Evolutionary conservation across 768 basidiomycete genomes (phyloP), one percentile per base, ranked within the genome.

Genomic region (Austroboletus eburneus): DNA sequence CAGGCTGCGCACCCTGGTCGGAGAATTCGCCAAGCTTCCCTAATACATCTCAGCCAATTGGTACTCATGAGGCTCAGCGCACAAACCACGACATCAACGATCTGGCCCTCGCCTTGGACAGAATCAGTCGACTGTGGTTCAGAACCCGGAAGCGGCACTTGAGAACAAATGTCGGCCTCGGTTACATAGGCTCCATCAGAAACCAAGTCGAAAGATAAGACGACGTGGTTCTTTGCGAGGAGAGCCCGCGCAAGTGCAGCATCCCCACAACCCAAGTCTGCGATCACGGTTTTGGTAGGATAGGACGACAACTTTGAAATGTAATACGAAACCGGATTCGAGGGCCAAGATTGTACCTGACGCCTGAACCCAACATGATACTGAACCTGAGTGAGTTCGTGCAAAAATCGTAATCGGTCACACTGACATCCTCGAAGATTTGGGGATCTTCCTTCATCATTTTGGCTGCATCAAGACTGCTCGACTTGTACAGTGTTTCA

Each of bases 31-130:
- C 90, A 89, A 8, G 89, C 87, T 64, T 99, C 94, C 22, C 86
- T 76, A 22, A 98, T 76, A 57, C 91, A 91, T 37, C 75, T 76
- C n/a, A 89, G 78, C 96, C 96, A 99, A 62, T 99, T 97, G 14
- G 83, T 87, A 25, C 90, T 88, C 96, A 99, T 99, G 52, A 99
- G 73, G 59, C 94, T 97, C 54, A 99, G 75, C 20, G 94, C 90
- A 63, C 92, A 98, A 20, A 98, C 85, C 7, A 82, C 92, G 6
- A 91, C 83, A 62, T 99, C 94, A 2, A 92, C 90, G 3, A 98
- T 65, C 52, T 90, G 85, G 1, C 81, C 91, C 42, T 78, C 75
- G 23, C 78, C 81, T 29, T 71, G 65, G 5, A 68, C 67, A 32
- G 69, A 67, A 34, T 66, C 66, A 14, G 64, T 55, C 6, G 66